Base-by-base conservation (phyloP, 345 rosid species). In the Moricandia arvensis region DNA sequence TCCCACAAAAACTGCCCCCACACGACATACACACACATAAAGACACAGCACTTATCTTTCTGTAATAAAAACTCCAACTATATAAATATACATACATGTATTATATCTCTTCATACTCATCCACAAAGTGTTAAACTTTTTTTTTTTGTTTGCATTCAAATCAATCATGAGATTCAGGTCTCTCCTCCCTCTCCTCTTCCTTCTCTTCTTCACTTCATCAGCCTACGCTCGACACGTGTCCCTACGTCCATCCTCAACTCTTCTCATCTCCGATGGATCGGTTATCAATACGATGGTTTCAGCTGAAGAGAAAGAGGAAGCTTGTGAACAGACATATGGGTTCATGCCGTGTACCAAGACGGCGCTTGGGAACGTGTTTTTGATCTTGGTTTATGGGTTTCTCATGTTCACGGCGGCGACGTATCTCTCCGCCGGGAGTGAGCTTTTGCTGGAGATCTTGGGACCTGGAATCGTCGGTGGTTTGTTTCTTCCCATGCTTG, bases 391-490 rank as follows among this genome's bases (percentile, higher is more conserved):
- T 1, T 94, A 94, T 72, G 97, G 97, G 0, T 84, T 80, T 81
- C 83, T 92, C 7, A 94, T 94, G 99, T 92, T 43, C 81, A 16
- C 85, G 3, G 89, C 97, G 2, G 99, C 99, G 2, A 90, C 92
- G 10, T 89, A 86, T 49, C 82, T 94, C 45, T 94, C 99, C 8
- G 12, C 7, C 41, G 99, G 99, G 21, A 94, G 97, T 74, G 99
- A 92, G 91, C 90, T 94, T 26, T 69, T 94, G 74, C 89, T 94
- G 11, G 88, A 89, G 90, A 92, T 94, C 78, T 80, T 94, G 29
- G 99, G 99, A 2, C 99, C 99, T 24, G 99, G 99, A 0, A 86
- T 94, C 21, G 80, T 94, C 10, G 97, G 99, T 35, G 99, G 99
- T 33, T 83, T 94, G 68, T 92, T 94, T 66, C 93, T 94, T 69